These are phyloP conservation scores for Rhodomyrtus psidioides DNA, from an alignment of 441 rosid species.

Conservation along the genomic window DNA sequence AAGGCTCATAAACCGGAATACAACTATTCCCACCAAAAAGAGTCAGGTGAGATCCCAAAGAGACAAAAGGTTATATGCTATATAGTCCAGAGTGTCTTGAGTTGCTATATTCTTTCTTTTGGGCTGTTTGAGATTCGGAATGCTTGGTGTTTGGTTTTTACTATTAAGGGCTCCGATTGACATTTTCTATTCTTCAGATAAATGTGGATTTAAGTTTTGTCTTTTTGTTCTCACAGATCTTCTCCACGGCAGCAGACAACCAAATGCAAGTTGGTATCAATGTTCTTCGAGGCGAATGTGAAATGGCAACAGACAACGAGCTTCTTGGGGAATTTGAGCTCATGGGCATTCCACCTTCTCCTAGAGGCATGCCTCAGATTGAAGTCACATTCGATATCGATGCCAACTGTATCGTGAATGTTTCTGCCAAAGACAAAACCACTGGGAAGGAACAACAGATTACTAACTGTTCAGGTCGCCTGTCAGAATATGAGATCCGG, in stretches of 20 bases:
- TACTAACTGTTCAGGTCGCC: conserved; percentile 67
- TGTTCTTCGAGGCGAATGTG: conserved; percentile 96
- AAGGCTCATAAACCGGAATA: conserved; percentile 70
- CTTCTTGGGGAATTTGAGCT: conserved; percentile 71
- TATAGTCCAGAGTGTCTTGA: too few species aligned
- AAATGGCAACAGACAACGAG: conserved; percentile 13
- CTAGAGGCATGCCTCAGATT: conserved; percentile 88
- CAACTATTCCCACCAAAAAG: conserved; percentile 94
- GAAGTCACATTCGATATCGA: conserved; percentile 89
- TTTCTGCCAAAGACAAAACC: conserved; percentile 84
- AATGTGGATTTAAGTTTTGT: not conserved
- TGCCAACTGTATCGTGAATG: conserved; percentile 93
- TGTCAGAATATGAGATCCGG: conserved; percentile 17
- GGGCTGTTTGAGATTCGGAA: not conserved
- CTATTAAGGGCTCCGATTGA: too few species aligned
- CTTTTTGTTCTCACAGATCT: conserved; percentile 35
- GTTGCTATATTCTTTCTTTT: not conserved
- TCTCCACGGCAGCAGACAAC: conserved; percentile 94
- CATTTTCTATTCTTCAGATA: not conserved
- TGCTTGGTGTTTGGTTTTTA: not conserved
- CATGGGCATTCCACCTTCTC: conserved; percentile 81
- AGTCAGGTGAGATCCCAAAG: conserved; percentile 51
- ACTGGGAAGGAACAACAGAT: conserved; percentile 73
- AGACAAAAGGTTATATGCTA: too few species aligned
- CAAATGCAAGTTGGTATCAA: conserved; percentile 93